Evolutionary conservation across 805 yeast species (phyloP).

Genomic region (Yamadazyma scolyti): DNA sequence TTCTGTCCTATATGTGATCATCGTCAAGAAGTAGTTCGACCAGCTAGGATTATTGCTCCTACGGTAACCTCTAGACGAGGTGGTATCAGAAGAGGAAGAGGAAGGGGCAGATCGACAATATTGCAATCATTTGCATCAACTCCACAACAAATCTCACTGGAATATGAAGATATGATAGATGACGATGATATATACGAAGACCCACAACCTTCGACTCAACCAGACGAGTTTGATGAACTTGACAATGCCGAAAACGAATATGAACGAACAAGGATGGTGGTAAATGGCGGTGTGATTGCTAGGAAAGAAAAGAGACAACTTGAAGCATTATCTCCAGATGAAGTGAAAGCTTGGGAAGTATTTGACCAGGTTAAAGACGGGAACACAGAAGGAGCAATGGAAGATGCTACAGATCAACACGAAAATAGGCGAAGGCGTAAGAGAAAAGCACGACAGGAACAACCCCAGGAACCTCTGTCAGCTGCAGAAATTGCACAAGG

Average conservation of each 20-base stretch:
- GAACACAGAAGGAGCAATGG: background rate
- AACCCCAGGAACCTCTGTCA: conserved; percentile 4
- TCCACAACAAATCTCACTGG: no score
- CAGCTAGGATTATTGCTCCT: background rate
- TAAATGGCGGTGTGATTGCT: conserved; percentile 38
- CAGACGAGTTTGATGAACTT: background rate
- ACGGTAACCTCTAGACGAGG: no score
- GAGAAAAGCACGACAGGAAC: conserved; percentile 12
- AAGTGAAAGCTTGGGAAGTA: conserved; percentile 32
- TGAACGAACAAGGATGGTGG: conserved; percentile 8
- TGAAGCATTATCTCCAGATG: conserved; percentile 29
- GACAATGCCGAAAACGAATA: conserved; percentile 2
- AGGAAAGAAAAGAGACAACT: conserved; percentile 29
- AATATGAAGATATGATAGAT: conserved; percentile 22
- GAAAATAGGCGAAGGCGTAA: conserved; percentile 6
- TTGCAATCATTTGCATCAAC: background rate
- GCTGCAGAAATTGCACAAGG: no score
- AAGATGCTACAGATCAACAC: background rate
- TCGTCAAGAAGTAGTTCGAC: conserved; percentile 28
- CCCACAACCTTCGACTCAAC: background rate
- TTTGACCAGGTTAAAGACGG: conserved; percentile 26
- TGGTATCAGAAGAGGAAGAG: conserved; percentile 1
- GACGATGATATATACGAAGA: conserved; percentile 4
- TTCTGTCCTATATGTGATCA: conserved; percentile 51
- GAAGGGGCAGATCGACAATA: background rate